Base-by-base conservation (phyloP, 768 basidiomycete genomes). In the Pisolithus sp. region DNA sequence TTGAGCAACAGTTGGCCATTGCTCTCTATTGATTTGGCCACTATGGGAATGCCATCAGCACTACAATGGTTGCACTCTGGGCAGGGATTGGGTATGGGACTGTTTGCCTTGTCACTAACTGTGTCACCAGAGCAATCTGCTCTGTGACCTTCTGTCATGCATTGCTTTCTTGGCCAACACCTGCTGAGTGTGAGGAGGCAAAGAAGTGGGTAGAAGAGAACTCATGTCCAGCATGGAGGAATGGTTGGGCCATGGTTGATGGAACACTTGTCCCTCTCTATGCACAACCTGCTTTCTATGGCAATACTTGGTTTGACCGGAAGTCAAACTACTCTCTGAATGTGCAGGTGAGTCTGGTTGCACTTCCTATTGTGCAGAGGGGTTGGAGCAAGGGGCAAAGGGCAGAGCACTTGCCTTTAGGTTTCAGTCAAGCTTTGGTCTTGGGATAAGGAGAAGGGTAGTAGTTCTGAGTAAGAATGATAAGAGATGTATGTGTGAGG, bases 11-110 rank as follows among this genome's bases (percentile, higher is more conserved):
- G 48, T 53, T 76, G 10, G 71, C 71, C 1, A 68, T 76, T 24
- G 47, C 66, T 4, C 68, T 76, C 4, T 74, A 65, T 46, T 57
- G 65, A 1, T 73, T 75, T 58, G 70, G 76, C 0, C 72, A 73
- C 48, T 59, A 61, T 58, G 72, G 75, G 13, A 77, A 76, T 68
- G 70, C 65, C 17, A 64, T 67, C 2, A 51, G 59, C 12, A 37
- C 69, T 5, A 53, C 63, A 28, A 44, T 60, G 12, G 67, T 76
- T 9, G 67, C 70, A 1, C 53, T 61, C 12, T 76, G 73, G 75
- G 63, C 73, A 9, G 74, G 75, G 0, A 17, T 63, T 30, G 61
- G 61, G 0, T 61, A 63, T 37, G 72, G 73, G 0, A 68, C 67
- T 5, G 65, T 73, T 10, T 24, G 52, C 4, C 47, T 61, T 6